Base-by-base conservation (phyloP, 352 stramenopile species). In the Phytophthora nicotianae region DNA sequence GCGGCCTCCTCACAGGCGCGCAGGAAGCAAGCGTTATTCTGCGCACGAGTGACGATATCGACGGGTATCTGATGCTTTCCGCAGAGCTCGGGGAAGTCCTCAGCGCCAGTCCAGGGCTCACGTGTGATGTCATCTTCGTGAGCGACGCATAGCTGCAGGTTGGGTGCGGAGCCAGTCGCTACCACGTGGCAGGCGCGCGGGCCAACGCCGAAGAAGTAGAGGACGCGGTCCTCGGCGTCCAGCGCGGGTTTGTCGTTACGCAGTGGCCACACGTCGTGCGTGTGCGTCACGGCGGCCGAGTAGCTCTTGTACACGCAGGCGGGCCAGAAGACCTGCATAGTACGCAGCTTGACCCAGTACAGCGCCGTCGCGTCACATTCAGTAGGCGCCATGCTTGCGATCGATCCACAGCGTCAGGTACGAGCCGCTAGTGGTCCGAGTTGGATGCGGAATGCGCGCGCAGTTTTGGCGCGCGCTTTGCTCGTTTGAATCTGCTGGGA, bases 161-260 rank as follows among this genome's bases (percentile, higher is more conserved):
- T 87, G 10, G 83, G 83, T 37, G 74, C 69, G 1, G 74, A 53
- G 2, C 75, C 68, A 3, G 50, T 50, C 20, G 54, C 64, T 13
- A 50, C 50, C n/a, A 72, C 69, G 27, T 68, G 71, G 29, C 61
- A 74, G 11, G 69, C 72, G 13, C 47, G 50, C n/a, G 68, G 62
- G 2, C 72, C 74, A 20, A 93, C 76, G 41, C 87, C 87, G 45
- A 95, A 90, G 72, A 93, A 93, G 62, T 85, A 86, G 38, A 95
- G 52, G n/a, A 95, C 59, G 59, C 75, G 74, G 60, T 95, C 84
- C 50, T 93, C 87, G 3, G 21, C 33, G 50, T 89, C 76, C n/a
- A 90, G 66, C 58, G 61, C 71, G 4, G 81, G 81, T 45, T 90
- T 89, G 35, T n/a, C 27, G 10, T 43, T 47, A 19, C 76, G 70